Base-by-base conservation (phyloP, 345 rosid species). In the Eucalyptus paniculata region DNA sequence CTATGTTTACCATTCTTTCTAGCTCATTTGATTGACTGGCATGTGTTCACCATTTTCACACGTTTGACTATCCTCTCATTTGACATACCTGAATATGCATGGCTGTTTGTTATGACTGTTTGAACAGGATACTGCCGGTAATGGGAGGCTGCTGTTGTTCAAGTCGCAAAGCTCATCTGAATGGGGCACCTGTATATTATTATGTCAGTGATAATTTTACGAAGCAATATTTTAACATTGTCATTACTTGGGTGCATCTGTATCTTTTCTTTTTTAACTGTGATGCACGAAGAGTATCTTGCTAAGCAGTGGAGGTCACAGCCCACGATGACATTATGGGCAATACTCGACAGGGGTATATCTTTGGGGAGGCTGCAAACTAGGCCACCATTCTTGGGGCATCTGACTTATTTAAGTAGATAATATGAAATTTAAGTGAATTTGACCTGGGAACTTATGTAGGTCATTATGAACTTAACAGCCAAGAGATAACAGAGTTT, bases 121-220 rank as follows among this genome's bases (percentile, higher is more conserved):
- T 90, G 88, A 90, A 92, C 88, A 87, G 88, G 88, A 86, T 89
- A 89, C 90, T 54, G 91, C 87, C 42, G 88, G 93, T 89, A 89
- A 97, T 97, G 99, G 99, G 99, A 93, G 99, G 97, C 88, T 97
- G 98, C 91, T 96, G 98, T 91, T 95, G 95, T 92, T 96, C 99
- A 91, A 93, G 98, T 47, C 93, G 96, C 89, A 95, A 94, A 88
- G 92, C 97, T 56, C 97, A 95, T 93, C 93, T 97, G 42, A 95
- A 94, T 92, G 96, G 96, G 88, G 91, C 99, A 40, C 97, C 99
- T 72, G 93, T 95, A 18, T 97, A 94, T 92, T 97, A 95, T 87
- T 96, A 97, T 93, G 98, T 97, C 86, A 91, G 98, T 94, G 44
- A 86, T 30, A 51, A 50, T 47, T 47, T 88, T 56, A 12, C 23